Evolutionary conservation across 208 protist genomes (phyloP).

Genomic region (Acanthamoeba culbertsoni): DNA sequence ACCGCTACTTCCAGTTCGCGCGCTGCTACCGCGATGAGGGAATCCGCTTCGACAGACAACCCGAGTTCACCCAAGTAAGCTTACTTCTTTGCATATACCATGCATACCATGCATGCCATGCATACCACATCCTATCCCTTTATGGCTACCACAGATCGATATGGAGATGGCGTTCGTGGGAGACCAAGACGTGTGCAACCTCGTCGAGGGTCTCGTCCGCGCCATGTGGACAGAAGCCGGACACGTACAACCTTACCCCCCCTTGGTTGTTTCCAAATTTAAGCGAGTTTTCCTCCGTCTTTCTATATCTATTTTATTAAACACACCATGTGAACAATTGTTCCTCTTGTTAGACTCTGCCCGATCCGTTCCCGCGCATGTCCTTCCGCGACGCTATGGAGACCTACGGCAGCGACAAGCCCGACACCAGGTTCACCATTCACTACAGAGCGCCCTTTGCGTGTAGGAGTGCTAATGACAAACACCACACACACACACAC

Average conservation of each 20-base stretch:
- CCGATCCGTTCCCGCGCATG: slow-evolving; percentile 72
- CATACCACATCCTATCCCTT: not conserved
- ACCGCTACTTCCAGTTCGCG: slow-evolving; percentile 88
- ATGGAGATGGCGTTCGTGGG: slow-evolving; percentile 81
- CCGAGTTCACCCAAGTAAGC: slow-evolving; percentile 87
- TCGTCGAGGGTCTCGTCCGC: slow-evolving; percentile 74
- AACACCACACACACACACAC: too few species aligned
- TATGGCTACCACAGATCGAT: slow-evolving; percentile 21
- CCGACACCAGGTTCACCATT: slow-evolving; percentile 74
- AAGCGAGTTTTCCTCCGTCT: not conserved
- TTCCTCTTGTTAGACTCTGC: slow-evolving; percentile 35
- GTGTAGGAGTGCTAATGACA: too few species aligned
- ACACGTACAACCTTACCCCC: not conserved
- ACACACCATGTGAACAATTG: not conserved
- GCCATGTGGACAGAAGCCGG: slow-evolving; percentile 72
- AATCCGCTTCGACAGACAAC: slow-evolving; percentile 84
- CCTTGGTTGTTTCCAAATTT: not conserved
- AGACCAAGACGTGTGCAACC: slow-evolving; percentile 58
- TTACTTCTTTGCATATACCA: not conserved
- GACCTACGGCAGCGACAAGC: slow-evolving; percentile 82
- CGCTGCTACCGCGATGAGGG: slow-evolving; percentile 87
- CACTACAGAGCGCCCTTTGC: too few species aligned
- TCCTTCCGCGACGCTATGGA: slow-evolving; percentile 75
- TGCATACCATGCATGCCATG: not conserved
- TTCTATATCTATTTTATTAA: not conserved